Base-by-base conservation (phyloP, 2,329 filamentous ascomycete genomes). In the Cordyceps sp. region DNA sequence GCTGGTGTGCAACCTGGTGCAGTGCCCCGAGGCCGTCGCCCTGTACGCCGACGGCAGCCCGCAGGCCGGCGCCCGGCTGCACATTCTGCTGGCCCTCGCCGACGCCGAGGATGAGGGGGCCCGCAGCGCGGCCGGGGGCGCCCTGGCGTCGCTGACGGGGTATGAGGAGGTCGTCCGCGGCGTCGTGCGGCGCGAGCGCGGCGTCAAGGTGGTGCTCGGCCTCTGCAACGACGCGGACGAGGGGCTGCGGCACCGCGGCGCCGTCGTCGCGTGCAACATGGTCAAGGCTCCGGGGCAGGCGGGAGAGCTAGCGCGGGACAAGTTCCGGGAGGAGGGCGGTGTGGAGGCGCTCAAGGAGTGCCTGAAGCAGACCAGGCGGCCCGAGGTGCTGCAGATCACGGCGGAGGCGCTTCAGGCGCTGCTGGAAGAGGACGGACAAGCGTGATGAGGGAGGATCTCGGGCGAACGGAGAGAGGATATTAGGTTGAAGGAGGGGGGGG, bases 1-100 rank as follows among this genome's bases (percentile, higher is more conserved):
- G 52, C 66, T 98, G 3, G 65, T 94, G 16, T 98, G 90, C 58
- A 98, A 98, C 46, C 65, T 98, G 13, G 78, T 83, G 48, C 75
- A 78, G 35, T 66, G 66, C 2, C 69, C 75, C 0, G 65, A 74
- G 23, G 78, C 77, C 14, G 64, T 81, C 4, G 63, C 68, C 2
- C 64, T 79, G 19, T 88, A 83, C 43, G 77, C 74, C 0, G 77
- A 80, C 35, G 68, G 64, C 10, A 71, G 66, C 4, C 64, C 68
- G 18, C 69, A 78, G 37, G 80, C 84, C 0, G 69, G 67, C 18
- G 75, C 82, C 33, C 68, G 88, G 1, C 55, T 96, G 26, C 79
- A 92, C 47, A 73, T 96, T 25, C 61, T 98, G 1, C 68, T 94
- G 10, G 90, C 88, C 0, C 70, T 98, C 23, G 78, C 84, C 0